phyloP scores from a whole-genome alignment of 495 filamentous ascomycete species.

The Xylaria venustula region DNA sequence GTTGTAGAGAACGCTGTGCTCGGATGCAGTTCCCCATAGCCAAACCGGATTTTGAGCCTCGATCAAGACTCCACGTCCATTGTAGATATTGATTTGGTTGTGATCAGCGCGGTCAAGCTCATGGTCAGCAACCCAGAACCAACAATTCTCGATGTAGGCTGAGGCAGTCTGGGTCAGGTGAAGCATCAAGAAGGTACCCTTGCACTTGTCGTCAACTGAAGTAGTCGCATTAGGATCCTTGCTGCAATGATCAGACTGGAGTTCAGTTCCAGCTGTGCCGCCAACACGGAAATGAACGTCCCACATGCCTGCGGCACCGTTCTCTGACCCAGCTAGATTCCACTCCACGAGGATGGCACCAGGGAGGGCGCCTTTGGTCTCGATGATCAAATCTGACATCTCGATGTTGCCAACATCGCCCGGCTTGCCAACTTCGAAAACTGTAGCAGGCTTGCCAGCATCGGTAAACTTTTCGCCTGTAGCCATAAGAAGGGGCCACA shows the following conservation, averaged over 20 bases:
- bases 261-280: conserved; percentile 74
- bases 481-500: conserved; percentile 87
- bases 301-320: conserved; percentile 80
- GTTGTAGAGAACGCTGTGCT: conserved; percentile 86
- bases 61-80: conserved; percentile 80
- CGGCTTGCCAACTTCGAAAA: conserved; percentile 74
- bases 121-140: conserved; percentile 96
- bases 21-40: conserved; percentile 77
- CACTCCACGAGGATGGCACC: conserved; percentile 90
- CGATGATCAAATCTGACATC: conserved; percentile 80
- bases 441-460: conserved; percentile 64
- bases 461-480: conserved; percentile 68
- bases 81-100: conserved; percentile 88
- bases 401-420: conserved; percentile 79
- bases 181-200: conserved; percentile 77
- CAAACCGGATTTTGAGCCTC: conserved; percentile 65
- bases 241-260: conserved; percentile 73
- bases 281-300: conserved; percentile 89
- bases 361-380: conserved; percentile 72
- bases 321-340: conserved; percentile 69
- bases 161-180: conserved; percentile 70
- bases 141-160: conserved; percentile 86
- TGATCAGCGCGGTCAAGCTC: conserved; percentile 75
- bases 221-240: conserved; percentile 64
- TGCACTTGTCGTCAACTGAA: conserved; percentile 56